Base-by-base conservation (phyloP, 75 land plant species). In the Cunninghamia lanceolata region DNA sequence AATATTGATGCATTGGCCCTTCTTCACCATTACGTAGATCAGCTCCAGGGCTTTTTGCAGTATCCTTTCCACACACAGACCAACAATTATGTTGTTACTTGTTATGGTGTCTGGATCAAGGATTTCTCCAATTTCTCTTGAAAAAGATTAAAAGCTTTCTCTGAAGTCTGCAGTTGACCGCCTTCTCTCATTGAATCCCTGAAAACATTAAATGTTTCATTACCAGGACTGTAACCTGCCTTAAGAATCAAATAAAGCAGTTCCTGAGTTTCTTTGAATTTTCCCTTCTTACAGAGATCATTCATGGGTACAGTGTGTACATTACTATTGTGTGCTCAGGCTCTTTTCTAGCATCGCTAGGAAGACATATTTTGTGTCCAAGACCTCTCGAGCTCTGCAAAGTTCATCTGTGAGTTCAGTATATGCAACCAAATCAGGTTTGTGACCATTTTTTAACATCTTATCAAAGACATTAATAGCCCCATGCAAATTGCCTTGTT, bases 291-390 rank as follows among this genome's bases (percentile, higher is more conserved):
- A 52, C 94, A 92, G 71, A 98, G 91, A 50, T 95, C 93, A 50
- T 95, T 91, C 28, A 98, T 85, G 50, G 96, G 85, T 42, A 92
- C 90, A 39, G 94, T 97, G 56, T 91, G 95, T 17, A 94, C 94
- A 47, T 92, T 89, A 14, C 80, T 76, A 90, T 91, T 95, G 28
- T 94, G 92, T n/a, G 40, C 85, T 71, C 77, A 92, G 47, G 25
- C 96, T 96, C 35, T 35, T 85, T 84, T 68, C 86, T 34, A 85
- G 86, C 96, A 96, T 95, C 88, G 91, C 96, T 43, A 87, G 82
- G 34, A 93, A 93, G n/a, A 96, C 83, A 9, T 50, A 53, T 86
- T 93, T 84, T 35, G 96, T 96, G 10, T 92, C 93, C 14, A 85
- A 90, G 56, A 91, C 85, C 56, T 89, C 87, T 56, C 86, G 87